A percentile compares a stretch with the other conserved stretches of the same genome.
Evolutionary conservation across 345 rosid species (phyloP).

Genomic region (Crucihimalaya himalaica): DNA sequence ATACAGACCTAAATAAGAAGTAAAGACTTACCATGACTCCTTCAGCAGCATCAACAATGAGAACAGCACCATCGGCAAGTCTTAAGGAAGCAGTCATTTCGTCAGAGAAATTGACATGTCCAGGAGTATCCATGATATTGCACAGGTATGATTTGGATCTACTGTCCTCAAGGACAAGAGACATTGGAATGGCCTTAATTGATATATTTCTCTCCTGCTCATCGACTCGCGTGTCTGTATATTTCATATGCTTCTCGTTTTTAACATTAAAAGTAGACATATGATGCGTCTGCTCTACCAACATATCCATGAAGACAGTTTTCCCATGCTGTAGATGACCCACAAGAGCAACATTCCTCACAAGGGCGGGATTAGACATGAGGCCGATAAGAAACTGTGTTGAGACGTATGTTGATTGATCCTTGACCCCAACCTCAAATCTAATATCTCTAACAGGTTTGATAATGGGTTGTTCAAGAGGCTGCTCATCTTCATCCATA

Average conservation of each 20-base stretch:
- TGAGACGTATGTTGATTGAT: constrained; percentile 85
- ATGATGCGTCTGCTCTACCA: constrained; percentile 97
- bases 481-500: constrained; percentile 95
- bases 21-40: constrained; percentile 56
- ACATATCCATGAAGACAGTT: constrained; percentile 94
- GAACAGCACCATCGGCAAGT: constrained; percentile 95
- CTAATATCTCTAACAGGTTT: constrained; percentile 81
- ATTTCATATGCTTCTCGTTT: constrained; percentile 91
- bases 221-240: constrained; percentile 90
- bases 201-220: constrained; percentile 97
- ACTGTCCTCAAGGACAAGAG: constrained; percentile 94
- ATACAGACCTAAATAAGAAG: constrained; percentile 1
- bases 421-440: constrained; percentile 95
- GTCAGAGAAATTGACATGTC: constrained; percentile 63
- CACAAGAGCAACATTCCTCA: constrained; percentile 95
- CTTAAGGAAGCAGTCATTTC: constrained; percentile 46
- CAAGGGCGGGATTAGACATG: constrained; percentile 84
- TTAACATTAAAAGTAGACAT: constrained; percentile 74
- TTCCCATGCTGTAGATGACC: constrained; percentile 96
- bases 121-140: constrained; percentile 94
- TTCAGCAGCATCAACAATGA: constrained; percentile 97
- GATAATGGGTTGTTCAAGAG: constrained; percentile 88
- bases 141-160: constrained; percentile 89
- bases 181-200: constrained; percentile 93
- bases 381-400: constrained; percentile 92